Evolutionary conservation across 805 yeast species (phyloP), one percentile per base, ranked within the genome.

Genomic region (Isabelozyma heimii): DNA sequence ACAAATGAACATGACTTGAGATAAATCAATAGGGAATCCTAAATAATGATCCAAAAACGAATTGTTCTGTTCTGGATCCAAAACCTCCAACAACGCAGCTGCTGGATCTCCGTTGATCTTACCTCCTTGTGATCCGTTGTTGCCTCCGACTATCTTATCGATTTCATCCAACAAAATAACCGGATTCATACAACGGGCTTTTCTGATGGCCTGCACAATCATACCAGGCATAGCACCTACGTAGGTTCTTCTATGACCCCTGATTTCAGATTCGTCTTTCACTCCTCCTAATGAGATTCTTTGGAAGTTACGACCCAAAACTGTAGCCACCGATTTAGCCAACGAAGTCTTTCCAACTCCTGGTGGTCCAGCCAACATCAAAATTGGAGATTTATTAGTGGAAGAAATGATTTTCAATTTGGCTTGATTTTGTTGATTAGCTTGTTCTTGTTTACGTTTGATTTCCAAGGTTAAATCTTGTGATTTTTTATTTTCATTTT

Each of bases 161-260:
- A 90, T 84, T 63, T 90, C 97, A 66, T 90, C 97, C 44, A 90
- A 70, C 45, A 90, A 71, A 48, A 90, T 84, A 15, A 90, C 88
- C 0, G 96, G 96, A 57, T 88, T 88, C 86, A 86, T 85, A 1
- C 85, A 75, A 13, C 88, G 81, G 0, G 89, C 82, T 57, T 85
- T 87, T 43, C 95, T 77, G 39, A 90, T 66, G 0, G 91, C 89
- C 66, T 85, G 91, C 28, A 88, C 79, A 26, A 90, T 71, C 42
- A 87, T 72, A 8, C 97, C 97, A 0, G 96, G 96, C 88, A 89
- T 85, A 1, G 96, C 89, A 6, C 97, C 97, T 37, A 90, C 91
- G 63, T 90, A 90, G 0, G 97, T 90, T 60, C 97, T 77, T 64
- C 97, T 75, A 65, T 90, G 97, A 1, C 97, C 97, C 52, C 96